Evolutionary conservation across 805 yeast species (phyloP).

Genomic region (Spathaspora arborariae): DNA sequence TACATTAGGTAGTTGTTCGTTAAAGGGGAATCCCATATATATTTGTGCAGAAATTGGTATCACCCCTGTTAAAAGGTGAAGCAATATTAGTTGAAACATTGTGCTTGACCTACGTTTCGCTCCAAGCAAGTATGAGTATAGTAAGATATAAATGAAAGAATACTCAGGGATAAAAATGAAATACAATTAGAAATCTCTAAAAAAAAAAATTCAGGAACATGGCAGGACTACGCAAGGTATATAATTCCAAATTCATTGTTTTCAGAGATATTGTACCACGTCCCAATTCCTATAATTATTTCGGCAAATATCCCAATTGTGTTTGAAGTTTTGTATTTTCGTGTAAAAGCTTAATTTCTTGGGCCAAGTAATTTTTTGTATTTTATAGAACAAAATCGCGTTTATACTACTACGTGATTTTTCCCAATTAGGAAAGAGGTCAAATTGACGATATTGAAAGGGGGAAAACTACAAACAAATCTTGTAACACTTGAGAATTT

Average conservation of each 20-base stretch:
- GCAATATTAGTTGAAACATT: background rate
- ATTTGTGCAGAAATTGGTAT: background rate
- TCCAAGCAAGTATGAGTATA: too few relatives aligned
- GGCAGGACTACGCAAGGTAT: background rate
- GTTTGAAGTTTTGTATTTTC: too few relatives aligned
- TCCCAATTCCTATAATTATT: too few relatives aligned
- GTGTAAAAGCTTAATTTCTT: too few relatives aligned
- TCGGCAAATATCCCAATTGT: too few relatives aligned
- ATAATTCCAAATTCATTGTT: too few relatives aligned
- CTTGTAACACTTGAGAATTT: background rate
- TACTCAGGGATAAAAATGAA: background rate
- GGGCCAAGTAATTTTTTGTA: too few relatives aligned
- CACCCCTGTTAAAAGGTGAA: background rate
- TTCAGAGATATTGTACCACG: background rate
- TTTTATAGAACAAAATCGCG: too few relatives aligned
- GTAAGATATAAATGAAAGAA: too few relatives aligned
- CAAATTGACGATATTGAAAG: background rate
- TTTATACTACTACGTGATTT: background rate
- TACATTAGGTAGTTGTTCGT: constrained; percentile 81
- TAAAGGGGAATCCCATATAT: constrained; percentile 66
- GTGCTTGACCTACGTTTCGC: background rate
- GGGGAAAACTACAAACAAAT: background rate
- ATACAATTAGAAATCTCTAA: too few relatives aligned
- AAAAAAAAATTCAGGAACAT: too few relatives aligned
- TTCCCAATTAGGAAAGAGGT: background rate